Percentiles rank a stretch among this genome's conserved stretches.
Conservation (phyloP, 2,329 filamentous ascomycete species). For the Talaromyces sp. region DNA sequence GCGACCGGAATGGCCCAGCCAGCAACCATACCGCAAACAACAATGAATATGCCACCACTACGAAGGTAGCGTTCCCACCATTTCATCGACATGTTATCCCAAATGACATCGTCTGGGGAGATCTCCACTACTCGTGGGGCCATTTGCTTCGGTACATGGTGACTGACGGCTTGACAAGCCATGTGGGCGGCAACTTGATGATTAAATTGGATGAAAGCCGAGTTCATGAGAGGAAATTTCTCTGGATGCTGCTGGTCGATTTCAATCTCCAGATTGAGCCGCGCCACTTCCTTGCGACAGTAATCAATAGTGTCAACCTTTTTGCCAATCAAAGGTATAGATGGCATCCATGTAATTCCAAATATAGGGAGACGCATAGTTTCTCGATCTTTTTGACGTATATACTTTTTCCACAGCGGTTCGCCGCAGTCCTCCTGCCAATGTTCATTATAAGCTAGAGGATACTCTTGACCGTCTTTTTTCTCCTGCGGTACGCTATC, state of each 20-base stretch:
- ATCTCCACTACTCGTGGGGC: slow-evolving; percentile 89
- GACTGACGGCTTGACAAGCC: slow-evolving; percentile 88
- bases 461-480: slow-evolving; percentile 51
- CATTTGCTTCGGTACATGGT: slow-evolving; percentile 93
- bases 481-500: slow-evolving; percentile 16
- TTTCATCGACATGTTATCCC: slow-evolving; percentile 93
- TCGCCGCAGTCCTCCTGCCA: slow-evolving; percentile 61
- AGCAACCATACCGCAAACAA: slow-evolving; percentile 73
- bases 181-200: slow-evolving; percentile 96
- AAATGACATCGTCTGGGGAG: slow-evolving; percentile 85
- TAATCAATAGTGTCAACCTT: slow-evolving; percentile 96
- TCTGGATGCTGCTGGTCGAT: slow-evolving; percentile 82
- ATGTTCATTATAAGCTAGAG: slow-evolving; percentile 60
- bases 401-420: slow-evolving; percentile 76
- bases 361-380: slow-evolving; percentile 73
- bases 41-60: slow-evolving; percentile 60
- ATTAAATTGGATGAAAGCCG: slow-evolving; percentile 97
- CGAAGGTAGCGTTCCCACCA: slow-evolving; percentile 91
- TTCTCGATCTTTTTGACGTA: slow-evolving; percentile 77
- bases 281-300: slow-evolving; percentile 79
- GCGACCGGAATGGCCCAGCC: slow-evolving; percentile 89
- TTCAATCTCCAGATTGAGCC: slow-evolving; percentile 88
- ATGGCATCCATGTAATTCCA: slow-evolving; percentile 66
- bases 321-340: slow-evolving; percentile 73
- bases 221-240: slow-evolving; percentile 87